Evolutionary conservation across 2,329 filamentous ascomycete species (phyloP).

Genomic region (Alternaria postmessia): DNA sequence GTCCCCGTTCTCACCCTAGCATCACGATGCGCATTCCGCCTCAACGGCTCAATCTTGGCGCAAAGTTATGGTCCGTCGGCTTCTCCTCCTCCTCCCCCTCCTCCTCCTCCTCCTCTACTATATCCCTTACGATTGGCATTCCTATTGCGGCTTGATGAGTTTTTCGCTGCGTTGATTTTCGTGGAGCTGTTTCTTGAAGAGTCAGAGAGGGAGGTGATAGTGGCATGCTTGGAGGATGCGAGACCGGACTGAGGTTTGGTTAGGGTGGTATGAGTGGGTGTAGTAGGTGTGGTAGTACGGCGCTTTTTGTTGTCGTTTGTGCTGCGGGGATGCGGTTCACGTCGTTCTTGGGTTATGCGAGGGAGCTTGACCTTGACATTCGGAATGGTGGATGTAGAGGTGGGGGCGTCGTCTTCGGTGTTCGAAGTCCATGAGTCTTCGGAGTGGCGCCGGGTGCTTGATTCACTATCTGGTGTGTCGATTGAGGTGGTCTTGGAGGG

Average conservation of each 20-base stretch:
- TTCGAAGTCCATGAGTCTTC: constrained; percentile 18
- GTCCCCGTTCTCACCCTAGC: background rate
- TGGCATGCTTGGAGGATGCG: background rate
- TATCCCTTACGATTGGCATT: background rate
- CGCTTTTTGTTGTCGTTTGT: background rate
- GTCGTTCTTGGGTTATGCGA: background rate
- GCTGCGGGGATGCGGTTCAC: background rate
- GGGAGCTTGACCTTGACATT: background rate
- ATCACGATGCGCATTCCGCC: background rate
- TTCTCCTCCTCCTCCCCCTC: background rate
- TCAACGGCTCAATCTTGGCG: background rate
- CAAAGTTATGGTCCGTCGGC: background rate
- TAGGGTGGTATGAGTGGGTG: background rate
- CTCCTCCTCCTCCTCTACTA: too few relatives aligned
- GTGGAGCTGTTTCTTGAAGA: too few relatives aligned
- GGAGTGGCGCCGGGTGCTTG: constrained; percentile 17
- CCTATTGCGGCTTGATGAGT: background rate
- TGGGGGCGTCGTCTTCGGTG: background rate
- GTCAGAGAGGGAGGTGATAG: too few relatives aligned
- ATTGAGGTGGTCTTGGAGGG: background rate
- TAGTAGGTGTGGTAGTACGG: background rate
- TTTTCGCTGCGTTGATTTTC: background rate
- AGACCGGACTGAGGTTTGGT: background rate
- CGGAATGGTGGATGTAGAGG: background rate
- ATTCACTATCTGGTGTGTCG: background rate